Conservation (phyloP, 129 eudicot genomes). For the Pulicaria dysenterica region DNA sequence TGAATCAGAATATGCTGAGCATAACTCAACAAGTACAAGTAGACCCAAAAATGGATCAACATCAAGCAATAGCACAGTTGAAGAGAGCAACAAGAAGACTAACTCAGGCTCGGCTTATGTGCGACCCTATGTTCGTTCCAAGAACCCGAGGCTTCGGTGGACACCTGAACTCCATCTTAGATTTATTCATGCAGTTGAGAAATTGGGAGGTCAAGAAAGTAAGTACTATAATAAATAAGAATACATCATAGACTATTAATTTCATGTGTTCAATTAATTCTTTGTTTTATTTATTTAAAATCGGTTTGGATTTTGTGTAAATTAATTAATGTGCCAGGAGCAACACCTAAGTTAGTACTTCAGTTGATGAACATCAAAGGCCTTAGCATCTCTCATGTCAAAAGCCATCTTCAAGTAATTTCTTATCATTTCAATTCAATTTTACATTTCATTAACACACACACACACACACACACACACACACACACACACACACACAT, state of each 20-base stretch:
- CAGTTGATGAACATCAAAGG: slow-evolving; percentile 84
- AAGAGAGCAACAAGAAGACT: slow-evolving; percentile 55
- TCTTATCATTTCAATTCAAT: neutral
- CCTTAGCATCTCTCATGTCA: slow-evolving; percentile 86
- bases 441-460: neutral
- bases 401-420: slow-evolving; percentile 87
- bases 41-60: slow-evolving; percentile 40
- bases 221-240: slow-evolving; percentile 3
- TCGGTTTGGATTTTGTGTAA: neutral
- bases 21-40: slow-evolving; percentile 16
- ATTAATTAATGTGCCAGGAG: slow-evolving; percentile 41
- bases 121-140: slow-evolving; percentile 58
- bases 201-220: slow-evolving; percentile 61
- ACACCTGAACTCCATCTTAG: slow-evolving; percentile 66
- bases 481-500: too few relatives aligned
- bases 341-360: slow-evolving; percentile 88
- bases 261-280: neutral
- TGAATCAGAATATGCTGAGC: slow-evolving; percentile 18
- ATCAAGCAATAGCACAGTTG: slow-evolving; percentile 69
- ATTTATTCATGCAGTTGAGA: slow-evolving; percentile 51
- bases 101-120: slow-evolving; percentile 39
- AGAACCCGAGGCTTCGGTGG: slow-evolving; percentile 65
- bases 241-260: neutral
- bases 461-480: too few relatives aligned
- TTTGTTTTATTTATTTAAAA: too few relatives aligned